phyloP scores from a whole-genome alignment of 108 stramenopile species.

The Nannochloropsis salina region DNA sequence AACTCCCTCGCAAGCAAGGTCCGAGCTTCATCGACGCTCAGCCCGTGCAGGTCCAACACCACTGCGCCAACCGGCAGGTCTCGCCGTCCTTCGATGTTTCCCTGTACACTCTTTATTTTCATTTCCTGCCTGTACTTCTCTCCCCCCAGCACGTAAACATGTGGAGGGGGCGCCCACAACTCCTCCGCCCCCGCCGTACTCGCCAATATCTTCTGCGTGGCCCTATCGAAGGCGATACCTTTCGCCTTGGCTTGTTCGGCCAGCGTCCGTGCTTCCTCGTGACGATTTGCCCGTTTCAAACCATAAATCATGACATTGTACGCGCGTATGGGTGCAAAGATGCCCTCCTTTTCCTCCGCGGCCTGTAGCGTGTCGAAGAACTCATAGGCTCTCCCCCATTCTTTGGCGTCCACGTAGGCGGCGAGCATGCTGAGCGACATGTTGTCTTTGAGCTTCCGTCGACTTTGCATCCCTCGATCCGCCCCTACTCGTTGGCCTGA shows the following conservation, averaged over 20 bases:
- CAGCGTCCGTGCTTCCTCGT: background rate
- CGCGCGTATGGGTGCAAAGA: background rate
- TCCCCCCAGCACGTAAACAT: slow-evolving; percentile 13
- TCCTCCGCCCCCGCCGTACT: background rate
- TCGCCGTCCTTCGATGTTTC: background rate
- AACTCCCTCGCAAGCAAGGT: background rate
- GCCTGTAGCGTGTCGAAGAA: background rate
- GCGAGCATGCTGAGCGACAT: background rate
- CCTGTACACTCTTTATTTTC: background rate
- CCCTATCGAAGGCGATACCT: background rate
- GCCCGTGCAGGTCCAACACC: background rate
- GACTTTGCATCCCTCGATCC: background rate
- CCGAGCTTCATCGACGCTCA: background rate
- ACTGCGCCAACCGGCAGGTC: background rate
- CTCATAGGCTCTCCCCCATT: background rate
- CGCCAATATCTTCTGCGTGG: background rate
- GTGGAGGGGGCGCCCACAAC: background rate
- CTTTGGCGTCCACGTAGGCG: background rate
- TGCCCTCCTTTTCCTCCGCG: background rate
- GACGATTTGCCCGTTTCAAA: background rate
- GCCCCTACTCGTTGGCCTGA: background rate
- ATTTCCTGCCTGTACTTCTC: background rate
- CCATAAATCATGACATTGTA: background rate
- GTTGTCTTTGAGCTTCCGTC: background rate
- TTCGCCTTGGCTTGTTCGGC: background rate